phyloP scores from a whole-genome alignment of 2,329 filamentous ascomycete genomes.

The Aspergillus aculeatinus region DNA sequence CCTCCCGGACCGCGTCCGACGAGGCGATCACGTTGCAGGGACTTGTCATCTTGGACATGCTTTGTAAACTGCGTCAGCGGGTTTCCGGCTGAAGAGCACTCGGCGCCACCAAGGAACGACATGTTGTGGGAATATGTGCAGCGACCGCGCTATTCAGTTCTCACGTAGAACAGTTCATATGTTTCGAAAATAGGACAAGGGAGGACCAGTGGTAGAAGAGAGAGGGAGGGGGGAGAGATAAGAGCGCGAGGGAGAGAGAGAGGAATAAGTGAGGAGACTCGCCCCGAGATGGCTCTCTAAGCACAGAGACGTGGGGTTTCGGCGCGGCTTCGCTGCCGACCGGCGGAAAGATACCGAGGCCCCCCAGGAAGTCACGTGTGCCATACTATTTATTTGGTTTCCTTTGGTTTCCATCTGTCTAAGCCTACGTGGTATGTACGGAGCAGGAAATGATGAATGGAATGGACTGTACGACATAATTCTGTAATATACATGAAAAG shows the following conservation, averaged over 20 bases:
- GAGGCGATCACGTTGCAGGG: conserved; percentile 84
- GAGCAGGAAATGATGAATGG: background rate
- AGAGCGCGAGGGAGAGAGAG: background rate
- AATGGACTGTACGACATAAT: background rate
- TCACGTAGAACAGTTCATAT: conserved; percentile 8
- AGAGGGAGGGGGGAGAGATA: too few species aligned
- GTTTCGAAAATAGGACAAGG: background rate
- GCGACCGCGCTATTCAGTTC: background rate
- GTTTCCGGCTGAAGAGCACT: conserved; percentile 95
- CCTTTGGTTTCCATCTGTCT: too few species aligned
- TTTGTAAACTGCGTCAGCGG: conserved; percentile 97
- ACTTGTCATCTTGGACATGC: conserved; percentile 94
- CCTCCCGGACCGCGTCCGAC: conserved; percentile 71
- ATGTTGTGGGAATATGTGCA: conserved; percentile 52
- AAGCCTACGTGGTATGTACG: too few species aligned
- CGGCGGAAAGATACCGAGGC: conserved; percentile 23
- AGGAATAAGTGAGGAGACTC: conserved; percentile 6
- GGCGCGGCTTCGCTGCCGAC: conserved; percentile 20
- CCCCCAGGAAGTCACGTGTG: conserved; percentile 24
- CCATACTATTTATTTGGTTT: background rate
- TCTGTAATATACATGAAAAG: too few species aligned
- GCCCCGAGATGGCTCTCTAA: conserved; percentile 10
- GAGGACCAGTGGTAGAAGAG: background rate
- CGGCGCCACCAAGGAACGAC: conserved; percentile 94
- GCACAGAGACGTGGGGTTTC: conserved; percentile 26